Base-by-base conservation (phyloP, 2,329 filamentous ascomycete genomes). In the Cercospora nicotianae region DNA sequence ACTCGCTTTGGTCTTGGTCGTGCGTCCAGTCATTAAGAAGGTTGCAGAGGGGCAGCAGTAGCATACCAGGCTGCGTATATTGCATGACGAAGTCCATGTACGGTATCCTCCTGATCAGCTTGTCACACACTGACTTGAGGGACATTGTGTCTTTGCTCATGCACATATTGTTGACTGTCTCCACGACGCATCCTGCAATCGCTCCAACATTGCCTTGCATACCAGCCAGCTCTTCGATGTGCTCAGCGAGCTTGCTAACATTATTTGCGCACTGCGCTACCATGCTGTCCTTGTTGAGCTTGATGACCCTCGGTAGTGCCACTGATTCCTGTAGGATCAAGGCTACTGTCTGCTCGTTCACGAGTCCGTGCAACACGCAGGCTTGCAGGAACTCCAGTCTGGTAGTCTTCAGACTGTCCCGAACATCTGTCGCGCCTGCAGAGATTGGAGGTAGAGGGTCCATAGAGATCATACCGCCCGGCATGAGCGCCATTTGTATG, bases 151-250 rank as follows among this genome's bases (percentile, higher is more conserved):
- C 91, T 73, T 91, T 91, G 58, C 86, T 89, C 18, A 84, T 83
- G 74, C 91, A 94, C 16, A 93, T 84, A 70, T 73, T 88, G 87
- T 23, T 86, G 84, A 74, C 67, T 1, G 82, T 80, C 66, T 84
- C 81, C 28, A 81, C 79, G 9, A 85, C 71, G 30, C 93, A 94
- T 68, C 90, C 89, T 61, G 91, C 91, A 18, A 96, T 92, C 2
- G 93, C 92, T 2, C 92, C 93, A 2, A 92, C 92, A 78, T 97
- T 97, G 1, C 94, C 94, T 75, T 96, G 92, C 86, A 95, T 93
- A 61, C 90, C 90, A 66, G 97, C 93, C 26, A 99, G 83, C 74
- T 96, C 93, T 45, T 89, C 87, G 48, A 97, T 87, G 33, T 96
- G 83, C 53, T 89, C 87, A 72, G 93, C 91, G 0, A 91, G 88